Conservation (phyloP, 2,329 filamentous ascomycete genomes). For the Alternaria ethzedia region DNA sequence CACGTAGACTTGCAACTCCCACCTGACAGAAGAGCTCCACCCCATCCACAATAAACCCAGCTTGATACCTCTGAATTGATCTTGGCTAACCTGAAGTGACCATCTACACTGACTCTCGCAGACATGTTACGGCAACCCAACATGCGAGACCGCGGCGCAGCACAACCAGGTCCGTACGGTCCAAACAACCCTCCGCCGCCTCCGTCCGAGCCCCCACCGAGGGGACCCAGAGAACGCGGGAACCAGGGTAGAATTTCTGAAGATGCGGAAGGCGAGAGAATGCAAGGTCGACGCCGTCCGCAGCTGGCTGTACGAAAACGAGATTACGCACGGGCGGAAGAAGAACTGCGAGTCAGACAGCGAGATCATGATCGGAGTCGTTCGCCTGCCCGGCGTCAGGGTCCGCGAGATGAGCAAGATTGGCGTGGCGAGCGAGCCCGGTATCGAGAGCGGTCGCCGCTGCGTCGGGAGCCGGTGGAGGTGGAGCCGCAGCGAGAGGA, state of each 20-base stretch:
- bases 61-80: background rate
- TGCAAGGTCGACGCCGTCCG: background rate
- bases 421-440: background rate
- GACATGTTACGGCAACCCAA: background rate
- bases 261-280: no score
- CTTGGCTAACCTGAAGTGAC: background rate
- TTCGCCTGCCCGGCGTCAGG: conserved; percentile 4
- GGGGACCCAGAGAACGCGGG: background rate
- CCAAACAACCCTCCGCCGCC: conserved; percentile 12
- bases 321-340: background rate
- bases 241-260: rapidly evolving
- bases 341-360: background rate
- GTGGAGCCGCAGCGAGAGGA: background rate
- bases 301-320: background rate
- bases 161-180: conserved; percentile 5
- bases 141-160: background rate
- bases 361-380: background rate
- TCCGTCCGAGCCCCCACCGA: background rate
- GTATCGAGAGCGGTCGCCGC: background rate
- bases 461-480: background rate
- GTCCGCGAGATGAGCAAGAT: background rate
- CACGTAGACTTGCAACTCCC: background rate
- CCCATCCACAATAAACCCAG: background rate
- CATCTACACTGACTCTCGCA: background rate
- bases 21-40: background rate